Conservation (phyloP, 2,329 filamentous ascomycete species). For the Albophoma yamanashiensis region DNA sequence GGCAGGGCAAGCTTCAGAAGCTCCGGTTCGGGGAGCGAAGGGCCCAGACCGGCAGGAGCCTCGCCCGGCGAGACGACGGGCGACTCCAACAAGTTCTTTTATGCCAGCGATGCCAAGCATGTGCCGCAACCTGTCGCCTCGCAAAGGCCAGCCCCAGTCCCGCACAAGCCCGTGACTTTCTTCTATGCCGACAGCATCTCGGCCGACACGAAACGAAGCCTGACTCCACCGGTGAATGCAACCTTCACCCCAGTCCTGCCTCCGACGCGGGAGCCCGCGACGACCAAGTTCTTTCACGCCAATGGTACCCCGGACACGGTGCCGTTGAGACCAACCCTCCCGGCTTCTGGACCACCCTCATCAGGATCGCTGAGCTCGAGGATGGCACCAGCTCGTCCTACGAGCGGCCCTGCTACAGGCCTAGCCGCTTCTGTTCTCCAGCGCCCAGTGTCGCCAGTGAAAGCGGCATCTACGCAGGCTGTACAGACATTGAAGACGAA, state of each 20-base stretch:
- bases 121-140: conserved; percentile 21
- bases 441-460: conserved; percentile 42
- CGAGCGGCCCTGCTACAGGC: conserved; percentile 15
- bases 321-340: conserved; percentile 21
- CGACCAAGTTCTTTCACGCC: conserved; percentile 65
- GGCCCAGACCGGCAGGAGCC: conserved; percentile 13
- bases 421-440: conserved; percentile 14
- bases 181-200: conserved; percentile 44
- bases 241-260: conserved; percentile 23
- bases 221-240: conserved; percentile 16
- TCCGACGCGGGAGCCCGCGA: conserved; percentile 25
- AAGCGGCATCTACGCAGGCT: conserved; percentile 17
- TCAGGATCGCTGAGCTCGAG: conserved; percentile 34
- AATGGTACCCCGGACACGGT: conserved; percentile 47
- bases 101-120: conserved; percentile 66
- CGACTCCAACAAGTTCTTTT: conserved; percentile 65
- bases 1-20: conserved; percentile 18
- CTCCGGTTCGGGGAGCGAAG: conserved; percentile 19
- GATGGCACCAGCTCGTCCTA: conserved; percentile 27
- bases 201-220: conserved; percentile 25
- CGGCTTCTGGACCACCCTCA: conserved; percentile 31
- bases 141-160: conserved; percentile 25
- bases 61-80: conserved; percentile 14
- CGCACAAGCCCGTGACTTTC: conserved; percentile 40
- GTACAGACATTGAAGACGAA: conserved; percentile 9